Percentiles rank a stretch among this genome's conserved stretches.
Conservation (phyloP, 1,139 yeast genomes). For the Kurtzmaniella natalensis region DNA sequence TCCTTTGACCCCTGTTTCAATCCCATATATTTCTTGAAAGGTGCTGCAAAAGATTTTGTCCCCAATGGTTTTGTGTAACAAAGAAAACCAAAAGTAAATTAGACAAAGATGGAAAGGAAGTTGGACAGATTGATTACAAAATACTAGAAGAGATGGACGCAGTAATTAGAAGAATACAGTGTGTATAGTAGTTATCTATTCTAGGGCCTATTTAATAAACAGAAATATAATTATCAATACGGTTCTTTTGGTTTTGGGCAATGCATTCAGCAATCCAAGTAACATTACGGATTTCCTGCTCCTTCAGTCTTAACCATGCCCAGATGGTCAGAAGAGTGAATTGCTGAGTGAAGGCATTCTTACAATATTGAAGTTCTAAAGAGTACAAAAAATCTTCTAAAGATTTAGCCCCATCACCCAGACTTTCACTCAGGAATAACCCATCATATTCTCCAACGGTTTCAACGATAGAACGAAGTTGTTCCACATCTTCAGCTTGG, state of each 20-base stretch:
- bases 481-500: constrained; percentile 80
- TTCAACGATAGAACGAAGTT: constrained; percentile 68
- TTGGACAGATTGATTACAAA: too few relatives aligned
- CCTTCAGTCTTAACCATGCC: constrained; percentile 96
- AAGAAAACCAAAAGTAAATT: too few relatives aligned
- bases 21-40: too few relatives aligned
- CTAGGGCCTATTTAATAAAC: constrained; percentile 44
- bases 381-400: constrained; percentile 93
- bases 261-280: constrained; percentile 99
- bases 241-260: constrained; percentile 80
- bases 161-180: too few relatives aligned
- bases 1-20: too few relatives aligned
- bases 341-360: constrained; percentile 93
- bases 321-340: constrained; percentile 86
- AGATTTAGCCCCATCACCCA: constrained; percentile 38
- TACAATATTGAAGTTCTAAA: constrained; percentile 88
- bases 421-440: constrained; percentile 42
- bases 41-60: too few relatives aligned
- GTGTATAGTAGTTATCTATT: too few relatives aligned
- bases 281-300: constrained; percentile 93
- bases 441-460: constrained; percentile 70
- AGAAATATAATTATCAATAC: constrained; percentile 73
- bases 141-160: too few relatives aligned
- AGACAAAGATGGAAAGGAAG: too few relatives aligned
- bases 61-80: too few relatives aligned